These are phyloP conservation scores for Trichoderma asperelloides DNA, from an alignment of 495 filamentous ascomycete genomes.

Conservation along the genomic window DNA sequence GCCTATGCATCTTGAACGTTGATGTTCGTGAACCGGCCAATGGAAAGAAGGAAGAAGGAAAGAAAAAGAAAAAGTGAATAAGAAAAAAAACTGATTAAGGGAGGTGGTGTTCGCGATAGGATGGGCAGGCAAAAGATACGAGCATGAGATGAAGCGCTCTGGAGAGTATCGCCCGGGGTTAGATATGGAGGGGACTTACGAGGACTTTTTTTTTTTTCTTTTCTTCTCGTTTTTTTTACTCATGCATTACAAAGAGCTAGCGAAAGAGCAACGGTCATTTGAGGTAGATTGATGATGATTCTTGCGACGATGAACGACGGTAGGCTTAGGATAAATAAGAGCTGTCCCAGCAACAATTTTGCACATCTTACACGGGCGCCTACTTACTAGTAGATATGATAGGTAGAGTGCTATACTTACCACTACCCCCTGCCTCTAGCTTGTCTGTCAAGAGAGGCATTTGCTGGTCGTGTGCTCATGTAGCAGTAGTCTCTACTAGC, in stretches of 20 bases:
- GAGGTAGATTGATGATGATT: not conserved
- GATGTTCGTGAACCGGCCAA: not conserved
- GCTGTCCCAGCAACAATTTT: not conserved
- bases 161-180: not conserved
- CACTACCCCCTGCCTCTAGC: not conserved
- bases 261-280: not conserved
- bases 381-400: not conserved
- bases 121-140: not conserved
- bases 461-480: not conserved
- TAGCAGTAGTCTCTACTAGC: too few species aligned
- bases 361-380: too few species aligned
- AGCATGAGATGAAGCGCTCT: not conserved
- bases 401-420: too few species aligned
- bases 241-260: not conserved
- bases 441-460: not conserved
- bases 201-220: not conserved
- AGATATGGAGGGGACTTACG: not conserved
- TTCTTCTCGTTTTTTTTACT: not conserved
- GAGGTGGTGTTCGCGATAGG: not conserved
- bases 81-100: not conserved
- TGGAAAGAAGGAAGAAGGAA: not conserved
- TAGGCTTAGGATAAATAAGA: not conserved
- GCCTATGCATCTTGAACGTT: constrained; percentile 21
- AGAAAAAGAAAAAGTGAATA: not conserved
- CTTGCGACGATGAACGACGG: not conserved